These are phyloP conservation scores for Oryza glaberrima DNA, from an alignment of 176 grass and related monocot genomes.

Conservation along the genomic window DNA sequence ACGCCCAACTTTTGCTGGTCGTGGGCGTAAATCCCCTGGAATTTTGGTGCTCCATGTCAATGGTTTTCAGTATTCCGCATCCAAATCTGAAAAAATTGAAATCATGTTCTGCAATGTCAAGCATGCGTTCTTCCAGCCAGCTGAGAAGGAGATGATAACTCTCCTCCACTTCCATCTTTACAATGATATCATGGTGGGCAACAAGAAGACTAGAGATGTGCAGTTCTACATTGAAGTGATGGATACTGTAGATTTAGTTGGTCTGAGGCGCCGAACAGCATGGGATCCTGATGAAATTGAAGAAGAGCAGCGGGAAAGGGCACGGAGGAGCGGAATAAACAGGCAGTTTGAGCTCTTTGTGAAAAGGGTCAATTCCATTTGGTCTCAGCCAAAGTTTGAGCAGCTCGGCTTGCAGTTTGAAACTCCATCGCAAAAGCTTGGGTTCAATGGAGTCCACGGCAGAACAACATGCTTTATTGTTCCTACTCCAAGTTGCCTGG, in stretches of 20 bases:
- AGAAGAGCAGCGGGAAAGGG: slow-evolving; percentile 77
- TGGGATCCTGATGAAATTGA: slow-evolving; percentile 82
- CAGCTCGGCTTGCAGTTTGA: slow-evolving; percentile 63
- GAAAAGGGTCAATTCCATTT: slow-evolving; percentile 61
- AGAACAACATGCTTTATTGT: slow-evolving; percentile 67
- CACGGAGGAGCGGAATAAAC: slow-evolving; percentile 64
- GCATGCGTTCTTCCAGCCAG: slow-evolving; percentile 81
- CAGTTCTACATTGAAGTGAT: slow-evolving; percentile 82
- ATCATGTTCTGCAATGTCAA: slow-evolving; percentile 72
- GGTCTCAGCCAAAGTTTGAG: slow-evolving; percentile 60
- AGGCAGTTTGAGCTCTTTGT: slow-evolving; percentile 73
- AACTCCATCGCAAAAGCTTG: slow-evolving; percentile 58
- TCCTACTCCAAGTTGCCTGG: slow-evolving; percentile 68
- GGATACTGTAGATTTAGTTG: slow-evolving; percentile 70
- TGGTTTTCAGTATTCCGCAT: slow-evolving; percentile 66
- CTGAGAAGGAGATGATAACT: slow-evolving; percentile 74
- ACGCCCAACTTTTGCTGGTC: slow-evolving; percentile 58
- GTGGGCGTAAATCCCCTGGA: slow-evolving; percentile 61
- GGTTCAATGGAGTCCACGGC: slow-evolving; percentile 62
- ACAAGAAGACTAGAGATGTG: slow-evolving; percentile 78
- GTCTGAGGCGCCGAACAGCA: slow-evolving; percentile 53
- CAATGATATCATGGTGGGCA: slow-evolving; percentile 81
- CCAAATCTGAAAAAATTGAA: slow-evolving; percentile 61
- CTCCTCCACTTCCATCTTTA: slow-evolving; percentile 75
- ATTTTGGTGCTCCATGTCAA: slow-evolving; percentile 70